Evolutionary conservation across 2,329 filamentous ascomycete species (phyloP).

Genomic region (Xylariaceae sp.): DNA sequence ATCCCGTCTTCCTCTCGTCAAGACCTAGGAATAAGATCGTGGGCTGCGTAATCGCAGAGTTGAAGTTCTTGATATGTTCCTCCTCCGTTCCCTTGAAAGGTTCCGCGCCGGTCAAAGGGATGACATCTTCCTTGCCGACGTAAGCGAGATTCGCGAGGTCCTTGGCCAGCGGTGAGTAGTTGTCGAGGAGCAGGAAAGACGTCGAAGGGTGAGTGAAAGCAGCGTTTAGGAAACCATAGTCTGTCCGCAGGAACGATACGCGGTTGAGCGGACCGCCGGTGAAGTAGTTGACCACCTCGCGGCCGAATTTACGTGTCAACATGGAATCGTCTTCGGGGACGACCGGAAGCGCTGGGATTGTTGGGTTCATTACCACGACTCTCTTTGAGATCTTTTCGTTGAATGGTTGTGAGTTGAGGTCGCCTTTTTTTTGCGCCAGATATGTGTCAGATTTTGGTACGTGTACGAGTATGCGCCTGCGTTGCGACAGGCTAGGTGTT

Average conservation of each 20-base stretch:
- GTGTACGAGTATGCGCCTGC: background rate
- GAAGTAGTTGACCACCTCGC: conserved; percentile 80
- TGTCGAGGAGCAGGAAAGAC: conserved; percentile 71
- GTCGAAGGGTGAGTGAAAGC: conserved; percentile 63
- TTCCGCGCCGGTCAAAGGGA: conserved; percentile 62
- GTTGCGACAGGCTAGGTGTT: background rate
- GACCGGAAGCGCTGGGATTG: conserved; percentile 41
- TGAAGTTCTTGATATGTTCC: conserved; percentile 65
- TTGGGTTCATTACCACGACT: conserved; percentile 27
- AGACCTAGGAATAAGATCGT: conserved; percentile 81
- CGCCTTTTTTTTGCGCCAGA: background rate
- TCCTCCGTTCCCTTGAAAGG: conserved; percentile 68
- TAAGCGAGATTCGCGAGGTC: conserved; percentile 60
- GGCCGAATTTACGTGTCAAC: conserved; percentile 72
- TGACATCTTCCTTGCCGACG: conserved; percentile 63
- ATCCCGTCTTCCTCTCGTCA: conserved; percentile 55
- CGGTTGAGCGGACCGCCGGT: conserved; percentile 72
- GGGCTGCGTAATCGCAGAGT: conserved; percentile 63
- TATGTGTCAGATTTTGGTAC: background rate
- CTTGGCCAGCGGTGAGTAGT: conserved; percentile 67
- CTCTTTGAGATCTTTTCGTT: background rate
- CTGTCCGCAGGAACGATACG: conserved; percentile 68
- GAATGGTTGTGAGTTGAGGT: background rate
- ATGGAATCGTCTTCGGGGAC: conserved; percentile 54
- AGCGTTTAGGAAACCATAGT: conserved; percentile 62